Percentiles rank a stretch among this genome's conserved stretches.
Evolutionary conservation across 2,329 filamentous ascomycete species (phyloP).

Genomic region (Xylaria sp.): DNA sequence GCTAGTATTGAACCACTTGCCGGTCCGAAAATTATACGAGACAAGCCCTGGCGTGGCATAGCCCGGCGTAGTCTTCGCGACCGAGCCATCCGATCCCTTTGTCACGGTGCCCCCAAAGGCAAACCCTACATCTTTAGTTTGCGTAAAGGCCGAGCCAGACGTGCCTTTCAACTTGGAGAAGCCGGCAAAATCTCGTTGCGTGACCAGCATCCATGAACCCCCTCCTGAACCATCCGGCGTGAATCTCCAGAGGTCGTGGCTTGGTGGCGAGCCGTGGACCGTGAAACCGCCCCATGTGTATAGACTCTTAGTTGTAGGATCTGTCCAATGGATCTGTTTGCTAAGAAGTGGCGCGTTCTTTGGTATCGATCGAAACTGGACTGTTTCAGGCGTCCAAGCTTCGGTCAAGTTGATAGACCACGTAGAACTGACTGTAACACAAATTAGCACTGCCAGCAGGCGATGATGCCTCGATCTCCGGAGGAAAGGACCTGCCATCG

Average conservation of each 20-base stretch:
- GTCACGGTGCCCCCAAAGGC: constrained; percentile 41
- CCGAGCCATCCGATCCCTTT: constrained; percentile 33
- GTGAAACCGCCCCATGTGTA: constrained; percentile 45
- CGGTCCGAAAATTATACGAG: constrained; percentile 41
- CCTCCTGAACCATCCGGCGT: constrained; percentile 40
- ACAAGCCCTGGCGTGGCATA: constrained; percentile 41
- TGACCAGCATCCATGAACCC: constrained; percentile 40
- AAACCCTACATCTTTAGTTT: constrained; percentile 38
- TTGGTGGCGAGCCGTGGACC: constrained; percentile 30
- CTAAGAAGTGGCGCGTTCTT: constrained; percentile 41
- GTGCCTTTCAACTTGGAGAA: constrained; percentile 47
- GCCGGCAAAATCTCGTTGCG: constrained; percentile 37
- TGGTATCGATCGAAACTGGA: constrained; percentile 38
- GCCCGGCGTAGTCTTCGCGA: constrained; percentile 33
- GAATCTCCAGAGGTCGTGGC: constrained; percentile 43
- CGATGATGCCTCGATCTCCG: neutral
- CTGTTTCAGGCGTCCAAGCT: constrained; percentile 45
- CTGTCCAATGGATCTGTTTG: constrained; percentile 43
- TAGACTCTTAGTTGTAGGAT: constrained; percentile 37
- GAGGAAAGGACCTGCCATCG: constrained; percentile 29
- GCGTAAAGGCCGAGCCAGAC: constrained; percentile 37
- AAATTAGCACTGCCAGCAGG: constrained; percentile 5
- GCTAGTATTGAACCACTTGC: constrained; percentile 41
- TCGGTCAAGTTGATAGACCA: constrained; percentile 43
- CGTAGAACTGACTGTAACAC: constrained; percentile 41